Evolutionary conservation across 768 basidiomycete species (phyloP).

Genomic region (Russula griseocarnosa): DNA sequence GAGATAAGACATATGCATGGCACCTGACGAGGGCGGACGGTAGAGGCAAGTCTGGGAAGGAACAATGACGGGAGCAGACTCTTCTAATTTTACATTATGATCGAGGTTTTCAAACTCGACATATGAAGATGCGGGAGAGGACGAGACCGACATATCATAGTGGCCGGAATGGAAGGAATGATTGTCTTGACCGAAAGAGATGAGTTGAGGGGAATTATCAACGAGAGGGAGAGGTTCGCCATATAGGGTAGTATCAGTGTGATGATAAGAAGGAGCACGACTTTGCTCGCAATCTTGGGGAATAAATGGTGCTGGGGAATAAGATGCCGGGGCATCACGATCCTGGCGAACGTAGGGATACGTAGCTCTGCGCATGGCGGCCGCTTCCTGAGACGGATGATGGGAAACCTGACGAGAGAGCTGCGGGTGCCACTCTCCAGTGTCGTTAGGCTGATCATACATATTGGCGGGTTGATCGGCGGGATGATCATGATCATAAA

Average conservation of each 20-base stretch:
- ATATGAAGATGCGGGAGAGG: slow-evolving; percentile 45
- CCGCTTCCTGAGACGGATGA: slow-evolving; percentile 42
- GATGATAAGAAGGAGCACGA: slow-evolving; percentile 35
- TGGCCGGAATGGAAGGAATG: slow-evolving; percentile 34
- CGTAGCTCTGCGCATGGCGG: slow-evolving; percentile 58
- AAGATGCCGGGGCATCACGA: slow-evolving; percentile 43
- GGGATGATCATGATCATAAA: slow-evolving; percentile 58
- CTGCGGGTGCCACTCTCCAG: slow-evolving; percentile 26
- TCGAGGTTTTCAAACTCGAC: slow-evolving; percentile 46
- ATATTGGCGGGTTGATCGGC: slow-evolving; percentile 33
- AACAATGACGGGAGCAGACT: slow-evolving; percentile 54
- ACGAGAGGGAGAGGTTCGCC: slow-evolving; percentile 39
- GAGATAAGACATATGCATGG: slow-evolving; percentile 37
- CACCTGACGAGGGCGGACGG: slow-evolving; percentile 38
- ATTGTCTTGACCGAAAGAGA: slow-evolving; percentile 37
- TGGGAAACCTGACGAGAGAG: slow-evolving; percentile 31
- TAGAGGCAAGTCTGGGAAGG: slow-evolving; percentile 57
- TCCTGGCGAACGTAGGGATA: slow-evolving; percentile 78
- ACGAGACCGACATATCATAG: slow-evolving; percentile 35
- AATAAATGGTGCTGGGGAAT: slow-evolving; percentile 45
- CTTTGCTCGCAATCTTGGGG: slow-evolving; percentile 41
- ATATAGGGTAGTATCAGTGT: slow-evolving; percentile 41
- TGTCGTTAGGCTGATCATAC: slow-evolving; percentile 30
- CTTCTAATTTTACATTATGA: slow-evolving; percentile 62
- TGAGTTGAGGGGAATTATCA: slow-evolving; percentile 40